Base-by-base conservation (phyloP, 345 rosid species). In the Citropsis articulata region DNA sequence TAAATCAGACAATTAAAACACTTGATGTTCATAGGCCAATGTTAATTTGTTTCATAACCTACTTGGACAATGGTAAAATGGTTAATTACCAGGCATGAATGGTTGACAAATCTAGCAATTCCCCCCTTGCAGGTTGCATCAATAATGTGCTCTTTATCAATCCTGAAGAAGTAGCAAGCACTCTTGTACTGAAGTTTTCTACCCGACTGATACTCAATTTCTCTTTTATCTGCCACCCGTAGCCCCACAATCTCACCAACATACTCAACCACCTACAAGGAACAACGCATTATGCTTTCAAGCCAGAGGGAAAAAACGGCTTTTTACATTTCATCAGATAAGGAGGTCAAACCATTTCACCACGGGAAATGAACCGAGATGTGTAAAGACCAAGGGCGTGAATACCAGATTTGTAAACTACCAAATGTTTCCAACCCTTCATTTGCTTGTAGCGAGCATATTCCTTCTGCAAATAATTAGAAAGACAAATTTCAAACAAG, bases 311-410 rank as follows among this genome's bases (percentile, higher is more conserved):
- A 71, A 63, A 35, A 53, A 64, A n/a, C 6, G 27, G 62, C 4
- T 55, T 12, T 68, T 45, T 40, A 21, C 42, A 45, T 66, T 16
- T 62, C 45, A 42, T 74, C 56, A 63, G 86, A 25, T 4, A 71
- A 76, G 60, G 62, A 79, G 73, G 62, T 68, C 86, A 71, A 80
- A 87, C 92, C 92, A 87, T 87, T 87, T 86, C 88, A 59, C 88
- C 87, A 66, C 85, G 87, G 59, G 77, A 81, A 77, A 87, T 87
- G 84, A 89, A 87, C 50, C 82, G 85, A 67, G 88, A 84, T 24
- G 90, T 84, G 86, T 89, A 87, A 71, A 87, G 90, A 65, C 92
- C 92, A 67, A 89, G 90, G 61, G 87, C 92, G 22, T 89, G 92
- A 60, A 89, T 89, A 70, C 90, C 87, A 64, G 92, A 89, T 85